phyloP scores from a whole-genome alignment of 768 basidiomycete genomes.

The Boletellus sp. region DNA sequence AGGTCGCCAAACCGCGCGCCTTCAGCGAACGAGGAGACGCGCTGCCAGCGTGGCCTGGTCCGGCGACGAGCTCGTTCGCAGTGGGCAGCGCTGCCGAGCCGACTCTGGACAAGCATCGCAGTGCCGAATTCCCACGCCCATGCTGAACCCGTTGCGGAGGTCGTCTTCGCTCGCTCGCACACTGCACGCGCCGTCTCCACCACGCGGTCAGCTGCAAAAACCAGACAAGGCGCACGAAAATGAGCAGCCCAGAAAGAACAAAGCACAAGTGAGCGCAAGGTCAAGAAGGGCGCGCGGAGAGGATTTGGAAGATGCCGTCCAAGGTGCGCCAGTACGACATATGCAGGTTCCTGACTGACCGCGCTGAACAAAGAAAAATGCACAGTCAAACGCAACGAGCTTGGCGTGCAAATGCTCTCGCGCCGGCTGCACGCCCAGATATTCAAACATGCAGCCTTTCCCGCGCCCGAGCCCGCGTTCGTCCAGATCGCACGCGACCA shows the following conservation, averaged over 20 bases:
- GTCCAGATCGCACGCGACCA: conserved; percentile 79
- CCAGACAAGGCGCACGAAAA: not conserved
- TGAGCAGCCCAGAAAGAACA: not conserved
- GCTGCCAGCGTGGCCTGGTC: no score
- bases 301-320: not conserved
- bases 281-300: not conserved
- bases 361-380: not conserved
- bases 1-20: no score
- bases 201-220: conserved; percentile 15
- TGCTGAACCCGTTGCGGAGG: conserved; percentile 18
- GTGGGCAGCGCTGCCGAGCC: no score
- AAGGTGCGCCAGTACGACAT: not conserved
- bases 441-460: conserved; percentile 67
- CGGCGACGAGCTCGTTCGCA: no score
- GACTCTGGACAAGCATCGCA: no score
- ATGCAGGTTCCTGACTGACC: no score
- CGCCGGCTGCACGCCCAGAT: conserved; percentile 77
- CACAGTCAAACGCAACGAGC: conserved; percentile 70
- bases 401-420: conserved; percentile 93
- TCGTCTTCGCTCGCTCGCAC: conserved; percentile 11
- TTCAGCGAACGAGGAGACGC: no score
- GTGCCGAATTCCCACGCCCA: conserved; percentile 9
- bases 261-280: not conserved
- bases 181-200: conserved; percentile 11
- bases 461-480: conserved; percentile 54